Percentiles rank a stretch among this genome's conserved stretches.
phyloP scores from a whole-genome alignment of 352 stramenopile species.

The Pythium aquatile region DNA sequence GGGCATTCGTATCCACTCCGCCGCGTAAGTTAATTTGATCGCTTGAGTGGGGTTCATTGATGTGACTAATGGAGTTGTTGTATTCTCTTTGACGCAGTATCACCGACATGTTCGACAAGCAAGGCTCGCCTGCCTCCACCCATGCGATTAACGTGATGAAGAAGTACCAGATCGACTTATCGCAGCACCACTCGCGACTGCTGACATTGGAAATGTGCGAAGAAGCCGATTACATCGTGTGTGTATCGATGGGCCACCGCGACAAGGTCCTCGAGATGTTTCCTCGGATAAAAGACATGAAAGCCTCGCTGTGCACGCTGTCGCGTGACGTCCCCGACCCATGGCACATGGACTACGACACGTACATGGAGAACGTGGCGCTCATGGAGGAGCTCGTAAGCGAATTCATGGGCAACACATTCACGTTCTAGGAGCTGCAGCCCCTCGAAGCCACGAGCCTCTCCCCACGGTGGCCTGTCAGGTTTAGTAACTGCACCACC shows the following conservation, averaged over 20 bases:
- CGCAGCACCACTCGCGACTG: constrained; percentile 59
- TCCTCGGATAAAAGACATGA: constrained; percentile 51
- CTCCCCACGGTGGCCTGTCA: too few relatives aligned
- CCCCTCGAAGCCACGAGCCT: too few relatives aligned
- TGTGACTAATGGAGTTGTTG: background rate
- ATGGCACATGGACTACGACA: constrained; percentile 84
- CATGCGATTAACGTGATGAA: constrained; percentile 65
- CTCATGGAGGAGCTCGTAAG: constrained; percentile 72
- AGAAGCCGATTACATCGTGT: constrained; percentile 71
- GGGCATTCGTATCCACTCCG: constrained; percentile 65
- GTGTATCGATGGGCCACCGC: constrained; percentile 58
- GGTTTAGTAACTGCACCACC: background rate
- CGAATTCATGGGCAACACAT: constrained; percentile 64
- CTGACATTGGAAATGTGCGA: constrained; percentile 65
- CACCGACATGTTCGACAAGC: constrained; percentile 68
- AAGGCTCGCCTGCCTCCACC: constrained; percentile 61
- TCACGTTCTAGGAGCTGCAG: constrained; percentile 18
- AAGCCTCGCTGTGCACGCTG: constrained; percentile 54
- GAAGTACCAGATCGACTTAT: constrained; percentile 76
- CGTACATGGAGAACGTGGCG: constrained; percentile 78
- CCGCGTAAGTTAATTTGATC: constrained; percentile 35
- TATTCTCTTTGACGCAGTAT: constrained; percentile 32
- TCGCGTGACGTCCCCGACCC: constrained; percentile 68
- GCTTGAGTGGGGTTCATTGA: background rate
- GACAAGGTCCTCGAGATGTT: constrained; percentile 70